Evolutionary conservation across 2,329 filamentous ascomycete species (phyloP), one percentile per base, ranked within the genome.

Genomic region (Didymosphaeria variabile): DNA sequence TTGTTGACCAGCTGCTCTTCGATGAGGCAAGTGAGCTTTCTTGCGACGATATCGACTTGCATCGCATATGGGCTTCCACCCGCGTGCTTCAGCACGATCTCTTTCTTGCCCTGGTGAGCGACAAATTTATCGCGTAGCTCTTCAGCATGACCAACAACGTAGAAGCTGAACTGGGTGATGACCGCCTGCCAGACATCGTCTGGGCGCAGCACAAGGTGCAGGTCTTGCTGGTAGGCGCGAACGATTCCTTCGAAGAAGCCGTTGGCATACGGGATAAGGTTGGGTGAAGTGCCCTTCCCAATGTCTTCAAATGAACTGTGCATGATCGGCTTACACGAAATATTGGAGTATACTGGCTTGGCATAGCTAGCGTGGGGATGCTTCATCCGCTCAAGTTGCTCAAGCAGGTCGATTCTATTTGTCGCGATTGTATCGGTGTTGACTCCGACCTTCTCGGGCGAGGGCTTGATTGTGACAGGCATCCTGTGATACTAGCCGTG

Each of bases 181-280:
- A 74, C 67, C 13, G 69, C 56, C 31, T 73, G 65, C 72, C 68
- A 74, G 0, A 75, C 57, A 36, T 75, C 70, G 26, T 75, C 69
- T 0, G 72, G 72, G 0, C 70, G 68, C 13, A 75, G 60, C 1
- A 44, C 51, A 1, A 74, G 59, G 21, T 73, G 67, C 15, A 71
- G 68, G 29, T 74, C 66, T 1, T 52, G 15, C 34, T 38, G 60
- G 52, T 69, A 70, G 1, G 70, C 69, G 12, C 63, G n/a, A 17
- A 65, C 62, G 5, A 57, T 58, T 5, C 62, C 63, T 7, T 54
- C 47, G 5, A 72, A 64, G 38, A 72, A 64, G 12, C 69, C 62
- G 9, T 74, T 71, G 44, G 13, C n/a, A 6, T 15, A 46, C 7
- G 44, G 44, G 44, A 36, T 34, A 9, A 13, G 12, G 10, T 36